phyloP scores from a whole-genome alignment of 2,329 filamentous ascomycete species.

The Aspergillus ruber region DNA sequence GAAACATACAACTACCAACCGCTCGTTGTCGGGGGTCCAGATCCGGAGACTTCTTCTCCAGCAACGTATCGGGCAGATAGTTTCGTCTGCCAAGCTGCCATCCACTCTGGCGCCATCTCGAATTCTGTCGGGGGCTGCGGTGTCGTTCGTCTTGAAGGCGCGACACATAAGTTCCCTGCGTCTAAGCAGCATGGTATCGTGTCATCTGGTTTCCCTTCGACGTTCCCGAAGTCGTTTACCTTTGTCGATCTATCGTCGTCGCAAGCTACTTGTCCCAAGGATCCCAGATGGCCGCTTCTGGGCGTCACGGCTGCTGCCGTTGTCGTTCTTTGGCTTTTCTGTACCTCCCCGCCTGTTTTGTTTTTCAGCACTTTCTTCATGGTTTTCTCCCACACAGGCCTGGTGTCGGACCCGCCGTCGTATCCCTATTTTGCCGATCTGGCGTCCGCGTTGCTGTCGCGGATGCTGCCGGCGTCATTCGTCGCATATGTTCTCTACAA shows the following conservation, averaged over 20 bases:
- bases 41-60: slow-evolving; percentile 27
- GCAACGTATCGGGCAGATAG: slow-evolving; percentile 81
- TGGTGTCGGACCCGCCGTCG: slow-evolving; percentile 80
- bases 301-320: slow-evolving; percentile 77
- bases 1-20: slow-evolving; percentile 46
- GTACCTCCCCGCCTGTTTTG: slow-evolving; percentile 69
- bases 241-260: slow-evolving; percentile 58
- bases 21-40: slow-evolving; percentile 47
- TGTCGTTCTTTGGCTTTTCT: slow-evolving; percentile 71
- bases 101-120: slow-evolving; percentile 73
- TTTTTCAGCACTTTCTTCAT: slow-evolving; percentile 78
- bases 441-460: slow-evolving; percentile 70
- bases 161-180: slow-evolving; percentile 56
- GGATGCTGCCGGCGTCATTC: slow-evolving; percentile 81
- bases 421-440: slow-evolving; percentile 62
- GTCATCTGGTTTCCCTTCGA: slow-evolving; percentile 74
- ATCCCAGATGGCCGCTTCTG: slow-evolving; percentile 78
- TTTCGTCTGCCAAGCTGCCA: slow-evolving; percentile 76
- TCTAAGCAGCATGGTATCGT: slow-evolving; percentile 66
- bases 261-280: slow-evolving; percentile 59
- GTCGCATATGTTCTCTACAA: slow-evolving; percentile 81
- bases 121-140: slow-evolving; percentile 72
- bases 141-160: slow-evolving; percentile 67
- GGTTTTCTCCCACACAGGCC: slow-evolving; percentile 81
- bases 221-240: slow-evolving; percentile 79